phyloP scores from a whole-genome alignment of 768 basidiomycete species.

The Lactifluus pinguis region DNA sequence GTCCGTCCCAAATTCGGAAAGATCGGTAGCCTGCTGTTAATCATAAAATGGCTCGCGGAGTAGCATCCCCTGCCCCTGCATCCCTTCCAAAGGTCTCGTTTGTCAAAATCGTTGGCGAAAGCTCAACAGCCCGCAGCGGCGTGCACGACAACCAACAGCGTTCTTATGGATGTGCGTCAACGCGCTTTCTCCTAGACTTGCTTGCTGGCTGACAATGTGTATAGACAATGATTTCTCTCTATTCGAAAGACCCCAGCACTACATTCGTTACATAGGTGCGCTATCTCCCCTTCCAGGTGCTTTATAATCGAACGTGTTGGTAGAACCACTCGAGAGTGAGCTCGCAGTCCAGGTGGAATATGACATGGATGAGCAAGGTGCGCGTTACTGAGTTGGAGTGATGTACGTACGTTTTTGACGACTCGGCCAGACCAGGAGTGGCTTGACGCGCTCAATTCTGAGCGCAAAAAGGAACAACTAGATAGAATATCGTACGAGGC shows the following conservation, averaged over 20 bases:
- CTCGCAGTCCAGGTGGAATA: constrained; percentile 93
- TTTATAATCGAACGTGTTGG: background rate
- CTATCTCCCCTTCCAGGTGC: background rate
- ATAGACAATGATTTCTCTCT: constrained; percentile 60
- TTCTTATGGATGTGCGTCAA: constrained; percentile 35
- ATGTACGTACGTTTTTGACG: background rate
- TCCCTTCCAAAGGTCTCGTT: constrained; percentile 17
- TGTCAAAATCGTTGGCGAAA: constrained; percentile 5
- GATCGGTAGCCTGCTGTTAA: background rate
- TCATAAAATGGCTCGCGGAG: constrained; percentile 31
- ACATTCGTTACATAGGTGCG: constrained; percentile 85
- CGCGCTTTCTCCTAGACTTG: background rate
- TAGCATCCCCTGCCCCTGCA: constrained; percentile 29
- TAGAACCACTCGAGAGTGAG: constrained; percentile 89
- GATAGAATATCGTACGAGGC: constrained; percentile 71
- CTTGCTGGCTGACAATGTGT: constrained; percentile 6
- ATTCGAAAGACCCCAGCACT: constrained; percentile 72
- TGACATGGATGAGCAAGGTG: constrained; percentile 99
- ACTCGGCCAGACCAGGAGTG: constrained; percentile 76
- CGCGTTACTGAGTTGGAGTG: constrained; percentile 3
- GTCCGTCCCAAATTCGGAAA: background rate
- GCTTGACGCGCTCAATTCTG: constrained; percentile 77
- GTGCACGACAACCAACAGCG: constrained; percentile 47
- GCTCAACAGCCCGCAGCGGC: constrained; percentile 43
- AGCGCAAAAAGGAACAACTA: constrained; percentile 67